These are phyloP conservation scores for Mortierella sp. DNA, from an alignment of 371 early-diverging fungal species.

Conservation along the genomic window DNA sequence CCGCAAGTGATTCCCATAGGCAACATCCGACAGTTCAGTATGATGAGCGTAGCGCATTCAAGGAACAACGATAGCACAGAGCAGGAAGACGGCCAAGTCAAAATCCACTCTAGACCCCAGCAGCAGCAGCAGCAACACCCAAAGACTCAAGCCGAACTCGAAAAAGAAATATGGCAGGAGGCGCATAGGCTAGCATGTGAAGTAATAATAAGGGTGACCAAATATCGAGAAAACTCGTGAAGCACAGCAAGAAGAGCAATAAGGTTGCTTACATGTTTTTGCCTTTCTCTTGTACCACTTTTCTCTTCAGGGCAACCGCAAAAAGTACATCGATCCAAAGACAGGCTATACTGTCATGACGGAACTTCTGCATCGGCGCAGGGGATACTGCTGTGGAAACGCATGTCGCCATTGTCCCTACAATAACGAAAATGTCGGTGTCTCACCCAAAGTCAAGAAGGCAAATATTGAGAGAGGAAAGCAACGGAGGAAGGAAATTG, in stretches of 20 bases:
- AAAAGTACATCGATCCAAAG: slow-evolving; percentile 64
- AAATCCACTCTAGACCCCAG: slow-evolving; percentile 30
- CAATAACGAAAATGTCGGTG: slow-evolving; percentile 61
- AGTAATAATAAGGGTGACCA: slow-evolving; percentile 27
- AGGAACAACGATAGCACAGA: slow-evolving; percentile 5
- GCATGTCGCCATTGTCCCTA: slow-evolving; percentile 67
- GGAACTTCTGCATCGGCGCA: slow-evolving; percentile 57
- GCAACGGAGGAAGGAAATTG: slow-evolving; percentile 38
- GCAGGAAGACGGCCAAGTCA: slow-evolving; percentile 38
- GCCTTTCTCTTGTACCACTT: no score
- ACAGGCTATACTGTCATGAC: slow-evolving; percentile 69
- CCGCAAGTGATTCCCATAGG: neutral
- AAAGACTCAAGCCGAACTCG: slow-evolving; percentile 48
- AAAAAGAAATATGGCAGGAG: slow-evolving; percentile 52
- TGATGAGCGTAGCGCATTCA: neutral
- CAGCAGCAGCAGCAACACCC: slow-evolving; percentile 5
- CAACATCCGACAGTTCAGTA: neutral
- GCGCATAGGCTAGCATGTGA: slow-evolving; percentile 42
- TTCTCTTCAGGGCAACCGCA: slow-evolving; percentile 50
- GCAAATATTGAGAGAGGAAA: slow-evolving; percentile 51
- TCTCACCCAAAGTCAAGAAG: slow-evolving; percentile 57
- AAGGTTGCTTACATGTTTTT: no score
- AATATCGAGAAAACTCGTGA: neutral
- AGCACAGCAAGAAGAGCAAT: neutral
- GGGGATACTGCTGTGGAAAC: slow-evolving; percentile 69